Percentiles rank a stretch among this genome's conserved stretches.
Evolutionary conservation across 2,329 filamentous ascomycete species (phyloP).

Genomic region (Beauveria pseudobassiana): DNA sequence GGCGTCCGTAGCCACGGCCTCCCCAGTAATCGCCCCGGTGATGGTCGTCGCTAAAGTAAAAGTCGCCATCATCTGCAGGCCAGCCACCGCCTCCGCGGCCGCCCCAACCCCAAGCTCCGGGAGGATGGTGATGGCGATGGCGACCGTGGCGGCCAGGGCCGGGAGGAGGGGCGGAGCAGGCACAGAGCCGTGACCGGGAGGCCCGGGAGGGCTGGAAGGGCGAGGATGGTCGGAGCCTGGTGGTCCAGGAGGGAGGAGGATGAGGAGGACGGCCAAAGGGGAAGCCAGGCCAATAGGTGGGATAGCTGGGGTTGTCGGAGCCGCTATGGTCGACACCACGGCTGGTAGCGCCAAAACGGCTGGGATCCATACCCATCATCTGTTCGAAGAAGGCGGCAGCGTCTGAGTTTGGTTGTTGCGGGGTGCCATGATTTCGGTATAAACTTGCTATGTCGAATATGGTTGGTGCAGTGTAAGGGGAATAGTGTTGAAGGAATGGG

Average conservation of each 20-base stretch:
- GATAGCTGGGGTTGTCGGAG: conserved; percentile 13
- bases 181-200: not conserved
- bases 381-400: conserved; percentile 14
- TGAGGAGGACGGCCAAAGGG: conserved; percentile 21
- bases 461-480: not conserved
- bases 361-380: conserved; percentile 29
- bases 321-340: conserved; percentile 27
- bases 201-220: conserved; percentile 14
- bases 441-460: not conserved
- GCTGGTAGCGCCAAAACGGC: conserved; percentile 20
- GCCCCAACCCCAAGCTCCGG: conserved; percentile 12
- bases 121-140: conserved; percentile 15
- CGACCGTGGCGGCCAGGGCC: conserved; percentile 11
- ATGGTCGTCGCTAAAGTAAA: not conserved
- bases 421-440: not conserved
- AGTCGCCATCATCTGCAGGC: conserved; percentile 9
- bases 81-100: not conserved
- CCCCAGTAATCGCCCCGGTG: not conserved
- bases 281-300: conserved; percentile 25
- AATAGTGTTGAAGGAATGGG: not conserved
- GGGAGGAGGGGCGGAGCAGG: conserved; percentile 1
- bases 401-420: not conserved
- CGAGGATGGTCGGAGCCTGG: conserved; percentile 13
- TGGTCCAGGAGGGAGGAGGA: conserved; percentile 11
- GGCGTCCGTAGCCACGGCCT: conserved; percentile 9